Conservation (phyloP, 176 grass and related monocot genomes). For the Urochloa ruziziensis region DNA sequence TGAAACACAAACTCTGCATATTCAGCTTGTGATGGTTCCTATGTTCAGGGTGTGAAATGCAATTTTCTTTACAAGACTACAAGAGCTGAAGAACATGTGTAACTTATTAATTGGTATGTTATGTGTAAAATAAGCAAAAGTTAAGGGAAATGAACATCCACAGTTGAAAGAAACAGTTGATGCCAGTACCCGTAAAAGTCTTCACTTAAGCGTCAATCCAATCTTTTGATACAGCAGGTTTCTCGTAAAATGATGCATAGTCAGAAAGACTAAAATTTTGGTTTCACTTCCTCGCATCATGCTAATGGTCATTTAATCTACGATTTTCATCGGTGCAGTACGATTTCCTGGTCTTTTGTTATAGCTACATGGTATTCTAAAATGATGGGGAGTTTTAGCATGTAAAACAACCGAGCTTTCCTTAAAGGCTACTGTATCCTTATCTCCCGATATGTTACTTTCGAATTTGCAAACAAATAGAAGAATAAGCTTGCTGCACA, state of each 20-base stretch:
- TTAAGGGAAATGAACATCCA: background rate
- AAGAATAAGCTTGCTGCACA: background rate
- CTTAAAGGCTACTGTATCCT: background rate
- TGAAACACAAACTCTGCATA: background rate
- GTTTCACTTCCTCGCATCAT: background rate
- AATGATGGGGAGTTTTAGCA: background rate
- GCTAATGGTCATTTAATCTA: background rate
- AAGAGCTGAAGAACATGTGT: conserved; percentile 1
- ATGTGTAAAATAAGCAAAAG: background rate
- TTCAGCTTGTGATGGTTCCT: background rate
- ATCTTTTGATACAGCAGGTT: background rate
- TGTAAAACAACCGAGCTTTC: background rate
- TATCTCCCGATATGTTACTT: background rate
- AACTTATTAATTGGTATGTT: background rate
- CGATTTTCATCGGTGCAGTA: background rate
- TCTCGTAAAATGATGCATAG: background rate
- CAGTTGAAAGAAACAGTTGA: background rate
- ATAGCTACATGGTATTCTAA: background rate
- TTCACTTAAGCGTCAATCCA: background rate
- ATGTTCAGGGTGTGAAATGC: background rate
- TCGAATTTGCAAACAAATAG: background rate
- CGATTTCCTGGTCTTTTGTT: background rate
- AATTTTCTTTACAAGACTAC: background rate
- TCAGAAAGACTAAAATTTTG: background rate
- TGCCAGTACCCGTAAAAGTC: background rate